Evolutionary conservation across 108 stramenopile species (phyloP).

Genomic region (Pseudonitzschia multiseries): DNA sequence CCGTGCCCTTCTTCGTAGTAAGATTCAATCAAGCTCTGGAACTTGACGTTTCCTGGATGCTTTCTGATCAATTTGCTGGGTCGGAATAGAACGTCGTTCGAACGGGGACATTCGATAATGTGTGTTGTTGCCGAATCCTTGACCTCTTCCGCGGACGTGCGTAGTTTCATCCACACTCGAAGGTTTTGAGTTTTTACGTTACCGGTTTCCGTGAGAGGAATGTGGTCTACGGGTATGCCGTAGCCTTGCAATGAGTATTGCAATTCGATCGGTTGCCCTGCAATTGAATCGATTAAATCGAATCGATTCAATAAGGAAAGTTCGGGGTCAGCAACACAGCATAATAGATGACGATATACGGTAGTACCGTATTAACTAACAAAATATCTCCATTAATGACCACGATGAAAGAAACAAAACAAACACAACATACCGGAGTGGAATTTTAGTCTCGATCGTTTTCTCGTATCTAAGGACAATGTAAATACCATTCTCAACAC

Average conservation of each 20-base stretch:
- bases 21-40: conserved; percentile 11
- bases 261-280: conserved; percentile 8
- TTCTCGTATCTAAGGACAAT: background rate
- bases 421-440: background rate
- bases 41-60: conserved; percentile 14
- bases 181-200: conserved; percentile 19
- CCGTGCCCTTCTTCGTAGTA: conserved; percentile 3
- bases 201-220: conserved; percentile 15
- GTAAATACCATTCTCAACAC: conserved; percentile 12
- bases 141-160: background rate
- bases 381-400: background rate
- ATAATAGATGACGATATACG: background rate
- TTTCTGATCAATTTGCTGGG: background rate
- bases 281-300: background rate
- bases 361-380: too few species aligned
- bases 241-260: conserved; percentile 16
- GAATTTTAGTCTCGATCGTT: background rate
- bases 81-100: conserved; percentile 15
- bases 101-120: conserved; percentile 18
- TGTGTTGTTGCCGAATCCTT: background rate
- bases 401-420: background rate
- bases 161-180: conserved; percentile 6
- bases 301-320: background rate
- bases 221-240: conserved; percentile 12
- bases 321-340: background rate